phyloP scores from a whole-genome alignment of 805 yeast species.

The Cyberlindnera amylophila region DNA sequence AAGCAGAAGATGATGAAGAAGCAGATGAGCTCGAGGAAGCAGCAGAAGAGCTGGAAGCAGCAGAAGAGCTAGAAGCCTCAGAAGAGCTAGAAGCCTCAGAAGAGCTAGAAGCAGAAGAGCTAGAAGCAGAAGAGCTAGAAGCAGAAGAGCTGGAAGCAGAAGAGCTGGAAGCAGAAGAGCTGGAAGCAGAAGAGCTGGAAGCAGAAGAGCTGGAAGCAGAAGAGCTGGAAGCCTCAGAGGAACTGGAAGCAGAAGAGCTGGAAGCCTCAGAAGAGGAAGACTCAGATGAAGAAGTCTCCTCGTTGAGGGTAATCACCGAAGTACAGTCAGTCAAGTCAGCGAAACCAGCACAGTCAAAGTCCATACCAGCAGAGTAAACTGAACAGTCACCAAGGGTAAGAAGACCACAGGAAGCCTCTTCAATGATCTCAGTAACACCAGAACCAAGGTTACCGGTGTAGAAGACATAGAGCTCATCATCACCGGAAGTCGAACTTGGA shows the following conservation, averaged over 20 bases:
- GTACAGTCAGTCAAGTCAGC: too few species aligned
- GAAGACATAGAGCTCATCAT: constrained; percentile 10
- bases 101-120: too few species aligned
- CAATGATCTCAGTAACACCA: constrained; percentile 3
- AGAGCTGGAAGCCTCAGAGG: too few species aligned
- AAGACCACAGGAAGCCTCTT: constrained; percentile 9
- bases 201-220: constrained; percentile 1
- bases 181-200: neutral
- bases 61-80: neutral
- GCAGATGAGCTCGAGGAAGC: too few species aligned
- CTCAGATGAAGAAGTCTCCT: too few species aligned
- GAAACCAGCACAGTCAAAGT: constrained; percentile 12
- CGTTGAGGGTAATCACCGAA: too few species aligned
- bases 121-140: too few species aligned
- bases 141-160: neutral
- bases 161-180: neutral
- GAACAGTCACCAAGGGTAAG: constrained; percentile 7
- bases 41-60: too few species aligned
- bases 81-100: neutral
- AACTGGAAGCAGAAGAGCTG: too few species aligned
- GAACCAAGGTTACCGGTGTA: constrained; percentile 21
- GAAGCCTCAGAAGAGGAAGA: too few species aligned
- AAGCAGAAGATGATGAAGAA: too few species aligned
- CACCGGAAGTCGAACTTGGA: constrained; percentile 2
- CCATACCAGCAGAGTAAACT: constrained; percentile 6